These are phyloP conservation scores for Xanthoceras sorbifolium DNA, from an alignment of 345 rosid genomes.

Conservation along the genomic window DNA sequence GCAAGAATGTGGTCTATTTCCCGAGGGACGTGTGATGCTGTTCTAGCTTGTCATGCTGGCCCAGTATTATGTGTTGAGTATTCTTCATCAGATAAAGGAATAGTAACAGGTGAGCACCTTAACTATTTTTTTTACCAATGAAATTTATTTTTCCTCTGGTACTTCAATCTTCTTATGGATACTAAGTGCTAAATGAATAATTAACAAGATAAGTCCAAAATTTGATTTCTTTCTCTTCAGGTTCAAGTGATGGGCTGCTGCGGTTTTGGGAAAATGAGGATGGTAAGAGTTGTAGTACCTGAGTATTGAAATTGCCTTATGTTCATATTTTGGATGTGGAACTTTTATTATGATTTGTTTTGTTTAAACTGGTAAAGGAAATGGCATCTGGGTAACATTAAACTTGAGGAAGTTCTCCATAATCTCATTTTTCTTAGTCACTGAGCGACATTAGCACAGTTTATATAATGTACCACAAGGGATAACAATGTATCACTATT, in stretches of 20 bases:
- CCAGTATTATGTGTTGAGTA: slow-evolving; percentile 85
- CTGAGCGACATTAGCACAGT: neutral
- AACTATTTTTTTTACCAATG: neutral
- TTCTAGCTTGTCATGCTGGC: slow-evolving; percentile 97
- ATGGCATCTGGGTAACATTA: neutral
- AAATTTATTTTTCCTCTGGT: neutral
- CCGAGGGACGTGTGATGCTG: slow-evolving; percentile 86
- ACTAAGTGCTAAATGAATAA: slow-evolving; percentile 2
- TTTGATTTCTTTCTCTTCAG: slow-evolving; percentile 44
- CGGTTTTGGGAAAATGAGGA: slow-evolving; percentile 98
- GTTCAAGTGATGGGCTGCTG: slow-evolving; percentile 96
- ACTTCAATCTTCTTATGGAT: neutral
- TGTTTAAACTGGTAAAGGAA: slow-evolving; percentile 2
- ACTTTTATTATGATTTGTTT: slow-evolving; percentile 1
- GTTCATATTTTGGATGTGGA: neutral
- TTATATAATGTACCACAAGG: neutral
- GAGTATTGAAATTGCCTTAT: neutral
- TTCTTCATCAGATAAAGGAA: slow-evolving; percentile 78
- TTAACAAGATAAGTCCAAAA: slow-evolving; percentile 18
- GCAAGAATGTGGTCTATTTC: slow-evolving; percentile 98
- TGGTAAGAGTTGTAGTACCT: slow-evolving; percentile 46
- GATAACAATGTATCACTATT: neutral
- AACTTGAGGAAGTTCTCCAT: neutral
- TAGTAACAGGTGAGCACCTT: slow-evolving; percentile 74
- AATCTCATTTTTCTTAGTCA: neutral